These are phyloP conservation scores for Krasilnikovozyma curviuscula DNA, from an alignment of 768 basidiomycete species.

Conservation along the genomic window DNA sequence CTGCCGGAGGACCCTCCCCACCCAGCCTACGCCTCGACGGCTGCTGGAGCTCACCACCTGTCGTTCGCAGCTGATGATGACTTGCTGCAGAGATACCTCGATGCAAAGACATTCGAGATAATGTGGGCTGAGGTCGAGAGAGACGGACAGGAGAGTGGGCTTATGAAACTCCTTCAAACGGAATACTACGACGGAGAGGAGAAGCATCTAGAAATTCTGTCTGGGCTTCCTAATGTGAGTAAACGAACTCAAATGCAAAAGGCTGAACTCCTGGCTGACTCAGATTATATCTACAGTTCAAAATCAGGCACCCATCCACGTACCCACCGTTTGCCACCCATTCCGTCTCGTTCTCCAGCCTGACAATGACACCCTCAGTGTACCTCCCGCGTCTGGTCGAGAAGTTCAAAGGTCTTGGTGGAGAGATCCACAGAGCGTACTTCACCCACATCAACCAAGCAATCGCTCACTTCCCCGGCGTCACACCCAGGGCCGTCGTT, in stretches of 20 bases:
- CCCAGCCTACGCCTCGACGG: conserved; percentile 19
- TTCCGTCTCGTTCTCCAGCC: conserved; percentile 23
- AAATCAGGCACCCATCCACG: conserved; percentile 8
- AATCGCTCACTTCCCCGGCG: conserved; percentile 3
- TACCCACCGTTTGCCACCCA: conserved; percentile 12
- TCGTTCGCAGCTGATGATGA: conserved; percentile 24
- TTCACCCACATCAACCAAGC: conserved; percentile 15
- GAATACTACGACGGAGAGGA: conserved; percentile 22
- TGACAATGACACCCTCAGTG: conserved; percentile 24
- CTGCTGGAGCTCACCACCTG: conserved; percentile 27
- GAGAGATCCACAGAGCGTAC: conserved; percentile 15
- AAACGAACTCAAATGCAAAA: not conserved
- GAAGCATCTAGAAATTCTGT: conserved; percentile 22
- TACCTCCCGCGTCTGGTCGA: conserved; percentile 21
- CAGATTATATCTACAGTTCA: not conserved
- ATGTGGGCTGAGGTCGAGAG: conserved; percentile 20
- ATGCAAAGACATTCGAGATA: conserved; percentile 21
- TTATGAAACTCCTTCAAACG: conserved; percentile 24
- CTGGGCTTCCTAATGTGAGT: conserved; percentile 25
- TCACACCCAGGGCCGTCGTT: conserved; percentile 14
- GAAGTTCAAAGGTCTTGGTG: conserved; percentile 15
- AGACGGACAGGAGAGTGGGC: conserved; percentile 14
- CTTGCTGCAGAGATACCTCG: conserved; percentile 19
- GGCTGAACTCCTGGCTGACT: not conserved
- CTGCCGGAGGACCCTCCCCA: conserved; percentile 21